Conservation (phyloP, 176 grass and related monocot genomes). For the Aegilops longissima region DNA sequence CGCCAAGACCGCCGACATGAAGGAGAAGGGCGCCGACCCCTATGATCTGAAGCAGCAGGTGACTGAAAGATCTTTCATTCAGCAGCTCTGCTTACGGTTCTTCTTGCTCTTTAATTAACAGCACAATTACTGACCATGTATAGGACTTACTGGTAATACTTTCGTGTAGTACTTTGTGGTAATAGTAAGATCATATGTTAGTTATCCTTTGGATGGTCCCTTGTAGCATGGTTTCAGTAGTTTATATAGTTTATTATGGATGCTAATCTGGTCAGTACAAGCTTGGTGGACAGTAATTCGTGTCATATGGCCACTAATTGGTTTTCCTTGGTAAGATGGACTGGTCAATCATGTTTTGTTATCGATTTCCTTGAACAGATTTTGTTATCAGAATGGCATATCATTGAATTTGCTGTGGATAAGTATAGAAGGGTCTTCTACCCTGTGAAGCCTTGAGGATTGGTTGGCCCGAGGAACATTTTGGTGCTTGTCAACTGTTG, state of each 20-base stretch:
- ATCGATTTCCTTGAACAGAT: not conserved
- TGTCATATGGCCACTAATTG: not conserved
- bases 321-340: not conserved
- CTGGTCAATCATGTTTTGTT: not conserved
- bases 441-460: not conserved
- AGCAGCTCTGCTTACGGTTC: not conserved
- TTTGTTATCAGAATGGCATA: not conserved
- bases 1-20: slow-evolving; percentile 86
- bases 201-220: not conserved
- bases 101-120: not conserved
- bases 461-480: not conserved
- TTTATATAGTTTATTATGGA: not conserved
- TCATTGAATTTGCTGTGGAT: not conserved
- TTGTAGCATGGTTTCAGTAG: not conserved
- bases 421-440: not conserved
- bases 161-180: not conserved
- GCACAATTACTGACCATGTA: too few relatives aligned
- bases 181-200: not conserved
- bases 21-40: slow-evolving; percentile 83
- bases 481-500: not conserved
- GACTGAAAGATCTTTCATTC: not conserved
- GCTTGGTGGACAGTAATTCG: not conserved
- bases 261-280: not conserved
- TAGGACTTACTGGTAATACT: not conserved
- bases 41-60: slow-evolving; percentile 98